Evolutionary conservation across 306 rosid genomes (phyloP).

Genomic region (Geum urbanum): DNA sequence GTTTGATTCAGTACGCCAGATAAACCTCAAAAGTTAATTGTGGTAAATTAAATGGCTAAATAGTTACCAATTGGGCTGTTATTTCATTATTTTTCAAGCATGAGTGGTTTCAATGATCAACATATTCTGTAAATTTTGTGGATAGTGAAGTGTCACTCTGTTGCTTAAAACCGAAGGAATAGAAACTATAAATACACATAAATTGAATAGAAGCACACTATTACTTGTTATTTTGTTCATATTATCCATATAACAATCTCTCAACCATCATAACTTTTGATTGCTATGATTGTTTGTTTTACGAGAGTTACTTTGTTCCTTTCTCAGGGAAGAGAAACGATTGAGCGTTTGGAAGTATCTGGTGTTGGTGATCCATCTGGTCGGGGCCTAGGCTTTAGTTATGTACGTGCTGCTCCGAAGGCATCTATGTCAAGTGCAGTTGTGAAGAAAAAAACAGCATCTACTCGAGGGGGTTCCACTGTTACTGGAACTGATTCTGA

Average conservation of each 20-base stretch:
- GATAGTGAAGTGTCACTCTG: too few species aligned
- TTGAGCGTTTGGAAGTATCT: conserved; percentile 88
- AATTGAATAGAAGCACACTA: background rate
- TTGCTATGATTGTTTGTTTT: background rate
- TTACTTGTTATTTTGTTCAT: background rate
- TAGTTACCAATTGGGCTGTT: too few species aligned
- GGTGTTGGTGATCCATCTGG: conserved; percentile 99
- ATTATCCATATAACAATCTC: background rate
- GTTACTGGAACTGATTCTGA: conserved; percentile 99
- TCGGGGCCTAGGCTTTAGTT: conserved; percentile 92
- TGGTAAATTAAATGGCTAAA: too few species aligned
- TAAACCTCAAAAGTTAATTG: too few species aligned
- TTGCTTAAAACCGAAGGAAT: too few species aligned
- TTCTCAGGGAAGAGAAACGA: conserved; percentile 82
- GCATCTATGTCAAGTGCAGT: conserved; percentile 73
- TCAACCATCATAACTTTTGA: background rate
- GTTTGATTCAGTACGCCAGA: background rate
- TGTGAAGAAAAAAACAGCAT: conserved; percentile 72
- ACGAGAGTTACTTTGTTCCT: background rate
- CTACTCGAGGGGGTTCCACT: conserved; percentile 74
- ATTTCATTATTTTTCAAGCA: too few species aligned
- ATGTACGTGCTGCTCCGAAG: conserved; percentile 78
- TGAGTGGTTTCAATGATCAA: too few species aligned
- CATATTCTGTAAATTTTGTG: too few species aligned
- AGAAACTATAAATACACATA: too few species aligned